A percentile compares a stretch with the other conserved stretches of the same genome.
phyloP scores from a whole-genome alignment of 1,284 basidiomycete species.

The Trichosporon sp. region DNA sequence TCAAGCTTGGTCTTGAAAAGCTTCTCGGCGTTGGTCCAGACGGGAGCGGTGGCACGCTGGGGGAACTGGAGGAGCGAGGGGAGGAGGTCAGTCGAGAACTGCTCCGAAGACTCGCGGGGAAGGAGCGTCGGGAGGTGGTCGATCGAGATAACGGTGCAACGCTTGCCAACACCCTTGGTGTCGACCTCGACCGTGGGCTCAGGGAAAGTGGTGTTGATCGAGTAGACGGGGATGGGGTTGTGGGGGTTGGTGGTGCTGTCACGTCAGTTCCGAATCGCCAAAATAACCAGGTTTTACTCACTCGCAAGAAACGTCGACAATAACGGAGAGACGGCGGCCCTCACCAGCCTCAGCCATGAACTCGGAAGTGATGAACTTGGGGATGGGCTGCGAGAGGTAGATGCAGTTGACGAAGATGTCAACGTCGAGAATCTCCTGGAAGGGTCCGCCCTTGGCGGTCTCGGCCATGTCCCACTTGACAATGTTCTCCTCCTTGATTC shows the following conservation, averaged over 20 bases:
- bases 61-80: slow-evolving; percentile 83
- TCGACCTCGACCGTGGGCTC: slow-evolving; percentile 88
- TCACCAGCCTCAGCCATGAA: slow-evolving; percentile 73
- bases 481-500: slow-evolving; percentile 88
- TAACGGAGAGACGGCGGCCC: slow-evolving; percentile 71
- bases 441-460: slow-evolving; percentile 96
- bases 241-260: slow-evolving; percentile 87
- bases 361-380: slow-evolving; percentile 79
- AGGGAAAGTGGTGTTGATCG: slow-evolving; percentile 92
- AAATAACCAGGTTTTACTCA: slow-evolving; percentile 32
- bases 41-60: slow-evolving; percentile 66
- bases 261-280: slow-evolving; percentile 12
- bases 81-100: slow-evolving; percentile 87
- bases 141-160: slow-evolving; percentile 85
- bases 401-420: slow-evolving; percentile 99
- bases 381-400: slow-evolving; percentile 87
- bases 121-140: slow-evolving; percentile 92
- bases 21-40: slow-evolving; percentile 89
- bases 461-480: slow-evolving; percentile 97
- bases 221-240: slow-evolving; percentile 97
- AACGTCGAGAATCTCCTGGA: slow-evolving; percentile 91
- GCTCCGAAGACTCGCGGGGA: slow-evolving; percentile 94
- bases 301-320: slow-evolving; percentile 99
- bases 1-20: slow-evolving; percentile 78
- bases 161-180: slow-evolving; percentile 63